Percentiles rank a stretch among this genome's conserved stretches.
Evolutionary conservation across 2,329 filamentous ascomycete species (phyloP).

Genomic region (Domatiomyces catenatus): DNA sequence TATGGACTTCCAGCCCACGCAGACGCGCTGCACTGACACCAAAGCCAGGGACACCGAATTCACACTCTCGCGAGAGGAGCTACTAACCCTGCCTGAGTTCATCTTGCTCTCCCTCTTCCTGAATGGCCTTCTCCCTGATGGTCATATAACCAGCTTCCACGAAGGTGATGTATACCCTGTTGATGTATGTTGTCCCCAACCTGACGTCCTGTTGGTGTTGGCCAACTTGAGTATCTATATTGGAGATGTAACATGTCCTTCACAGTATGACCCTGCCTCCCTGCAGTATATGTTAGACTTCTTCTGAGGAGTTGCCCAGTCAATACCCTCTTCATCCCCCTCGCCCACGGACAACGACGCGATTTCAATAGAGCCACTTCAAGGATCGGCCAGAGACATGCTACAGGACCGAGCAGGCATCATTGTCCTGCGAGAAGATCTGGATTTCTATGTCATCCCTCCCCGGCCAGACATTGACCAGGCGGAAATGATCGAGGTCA

Average conservation of each 20-base stretch:
- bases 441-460: slow-evolving; percentile 95
- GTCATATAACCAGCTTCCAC: slow-evolving; percentile 82
- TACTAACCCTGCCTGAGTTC: slow-evolving; percentile 91
- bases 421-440: slow-evolving; percentile 86
- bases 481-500: slow-evolving; percentile 86
- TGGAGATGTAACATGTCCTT: slow-evolving; percentile 39
- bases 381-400: slow-evolving; percentile 57
- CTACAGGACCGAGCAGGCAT: slow-evolving; percentile 81
- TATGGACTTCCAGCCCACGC: slow-evolving; percentile 2
- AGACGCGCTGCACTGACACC: slow-evolving; percentile 17
- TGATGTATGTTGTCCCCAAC: slow-evolving; percentile 54
- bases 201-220: slow-evolving; percentile 14
- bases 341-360: slow-evolving; percentile 49
- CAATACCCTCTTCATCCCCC: slow-evolving; percentile 62
- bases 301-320: slow-evolving; percentile 88
- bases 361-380: slow-evolving; percentile 58
- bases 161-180: slow-evolving; percentile 93
- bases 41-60: slow-evolving; percentile 69
- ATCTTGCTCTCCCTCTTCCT: slow-evolving; percentile 94
- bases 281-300: slow-evolving; percentile 99
- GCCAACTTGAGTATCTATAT: slow-evolving; percentile 18
- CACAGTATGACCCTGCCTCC: slow-evolving; percentile 86
- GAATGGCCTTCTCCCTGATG: slow-evolving; percentile 93
- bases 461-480: slow-evolving; percentile 71
- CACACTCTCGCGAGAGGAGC: slow-evolving; percentile 82